A percentile compares a stretch with the other conserved stretches of the same genome.
Conservation (phyloP, 2,329 filamentous ascomycete genomes). For the Penicillium fuscoglaucum region DNA sequence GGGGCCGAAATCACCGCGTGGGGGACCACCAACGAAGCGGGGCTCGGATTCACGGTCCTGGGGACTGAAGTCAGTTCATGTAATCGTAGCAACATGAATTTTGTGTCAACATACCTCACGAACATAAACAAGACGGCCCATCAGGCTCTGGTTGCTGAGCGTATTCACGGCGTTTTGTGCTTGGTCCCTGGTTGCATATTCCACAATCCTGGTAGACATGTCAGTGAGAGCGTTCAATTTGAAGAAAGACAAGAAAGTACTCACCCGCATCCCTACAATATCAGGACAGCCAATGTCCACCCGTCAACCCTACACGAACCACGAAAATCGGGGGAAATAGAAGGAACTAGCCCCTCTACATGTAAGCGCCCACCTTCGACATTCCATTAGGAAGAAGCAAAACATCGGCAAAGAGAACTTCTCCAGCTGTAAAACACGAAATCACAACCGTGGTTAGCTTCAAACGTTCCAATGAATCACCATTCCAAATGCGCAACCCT, state of each 20-base stretch:
- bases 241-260: conserved; percentile 42
- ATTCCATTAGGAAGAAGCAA: conserved; percentile 99
- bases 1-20: conserved; percentile 62
- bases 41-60: conserved; percentile 98
- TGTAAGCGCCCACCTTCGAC: conserved; percentile 99
- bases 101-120: conserved; percentile 68
- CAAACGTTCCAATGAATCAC: conserved; percentile 18
- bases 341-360: conserved; percentile 82
- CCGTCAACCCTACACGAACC: conserved; percentile 90
- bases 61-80: background rate
- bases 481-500: conserved; percentile 28
- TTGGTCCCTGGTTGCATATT: conserved; percentile 99
- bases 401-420: conserved; percentile 99
- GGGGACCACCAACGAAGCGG: conserved; percentile 79
- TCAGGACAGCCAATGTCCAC: conserved; percentile 85
- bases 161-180: conserved; percentile 95
- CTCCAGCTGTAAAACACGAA: conserved; percentile 69
- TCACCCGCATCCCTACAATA: conserved; percentile 99
- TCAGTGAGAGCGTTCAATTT: background rate
- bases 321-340: conserved; percentile 59
- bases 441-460: conserved; percentile 19
- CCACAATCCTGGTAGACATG: conserved; percentile 78
- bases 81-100: background rate
- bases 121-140: conserved; percentile 98
- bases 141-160: conserved; percentile 98